A percentile compares a stretch with the other conserved stretches of the same genome.
These are phyloP conservation scores for Vicia villosa DNA, from an alignment of 306 rosid genomes.

Conservation along the genomic window DNA sequence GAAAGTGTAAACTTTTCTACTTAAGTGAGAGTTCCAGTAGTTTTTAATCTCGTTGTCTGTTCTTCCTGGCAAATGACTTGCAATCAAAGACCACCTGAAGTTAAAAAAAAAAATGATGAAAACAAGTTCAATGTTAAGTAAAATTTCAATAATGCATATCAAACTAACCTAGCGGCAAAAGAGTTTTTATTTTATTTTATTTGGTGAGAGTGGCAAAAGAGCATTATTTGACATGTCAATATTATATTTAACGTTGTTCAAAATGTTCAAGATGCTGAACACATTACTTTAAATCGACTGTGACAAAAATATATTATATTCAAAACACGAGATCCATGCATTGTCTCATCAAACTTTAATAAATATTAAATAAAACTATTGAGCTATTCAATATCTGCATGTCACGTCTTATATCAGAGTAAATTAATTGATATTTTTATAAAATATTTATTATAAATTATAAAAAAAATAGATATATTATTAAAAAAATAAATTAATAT, in stretches of 20 bases:
- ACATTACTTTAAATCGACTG: not conserved
- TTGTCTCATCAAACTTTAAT: not conserved
- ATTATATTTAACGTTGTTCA: not conserved
- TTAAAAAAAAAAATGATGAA: not conserved
- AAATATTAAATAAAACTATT: not conserved
- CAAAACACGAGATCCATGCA: slow-evolving; percentile 25
- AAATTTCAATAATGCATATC: too few species aligned
- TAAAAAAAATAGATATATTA: too few species aligned
- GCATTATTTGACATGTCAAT: not conserved
- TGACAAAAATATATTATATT: slow-evolving; percentile 13
- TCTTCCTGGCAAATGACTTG: slow-evolving; percentile 80
- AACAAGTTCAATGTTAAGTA: too few species aligned
- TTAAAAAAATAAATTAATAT: too few species aligned
- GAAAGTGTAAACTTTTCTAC: slow-evolving; percentile 59
- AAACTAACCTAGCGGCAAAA: not conserved
- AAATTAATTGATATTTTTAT: too few species aligned
- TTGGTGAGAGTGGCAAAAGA: not conserved
- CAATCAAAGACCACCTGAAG: slow-evolving; percentile 86
- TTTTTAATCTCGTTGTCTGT: slow-evolving; percentile 96
- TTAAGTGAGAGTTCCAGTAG: slow-evolving; percentile 83
- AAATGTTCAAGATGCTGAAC: not conserved
- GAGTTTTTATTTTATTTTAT: not conserved
- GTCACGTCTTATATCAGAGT: not conserved
- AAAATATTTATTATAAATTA: too few species aligned
- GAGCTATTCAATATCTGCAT: not conserved